Evolutionary conservation across 768 basidiomycete species (phyloP).

Genomic region (Hirschioporus abietinus): DNA sequence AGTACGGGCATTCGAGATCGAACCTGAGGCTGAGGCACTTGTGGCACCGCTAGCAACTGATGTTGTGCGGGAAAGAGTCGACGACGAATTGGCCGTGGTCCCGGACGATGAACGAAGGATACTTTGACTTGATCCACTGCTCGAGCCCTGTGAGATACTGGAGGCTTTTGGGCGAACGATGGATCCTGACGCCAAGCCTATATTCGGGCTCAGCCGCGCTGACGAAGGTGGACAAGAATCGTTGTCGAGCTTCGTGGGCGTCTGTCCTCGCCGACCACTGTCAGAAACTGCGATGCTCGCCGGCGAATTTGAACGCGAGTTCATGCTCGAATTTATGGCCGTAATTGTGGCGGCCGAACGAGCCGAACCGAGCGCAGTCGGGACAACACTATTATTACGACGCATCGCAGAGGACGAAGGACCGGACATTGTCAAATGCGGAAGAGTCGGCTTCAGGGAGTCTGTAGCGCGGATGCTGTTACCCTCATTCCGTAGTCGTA

Average conservation of each 20-base stretch:
- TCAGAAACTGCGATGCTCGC: neutral
- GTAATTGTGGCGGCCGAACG: neutral
- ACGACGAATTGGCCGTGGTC: slow-evolving; percentile 24
- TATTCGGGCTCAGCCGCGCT: neutral
- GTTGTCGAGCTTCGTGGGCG: neutral
- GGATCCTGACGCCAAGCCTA: neutral
- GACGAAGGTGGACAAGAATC: neutral
- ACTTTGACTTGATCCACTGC: slow-evolving; percentile 14
- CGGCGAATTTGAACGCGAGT: neutral
- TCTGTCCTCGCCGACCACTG: neutral
- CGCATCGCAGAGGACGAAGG: neutral
- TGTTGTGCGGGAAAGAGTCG: slow-evolving; percentile 24
- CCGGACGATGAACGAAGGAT: slow-evolving; percentile 8
- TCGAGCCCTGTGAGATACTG: slow-evolving; percentile 1
- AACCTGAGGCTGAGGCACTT: slow-evolving; percentile 7
- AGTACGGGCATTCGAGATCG: neutral
- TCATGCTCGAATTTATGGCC: neutral
- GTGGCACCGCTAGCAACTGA: slow-evolving; percentile 26
- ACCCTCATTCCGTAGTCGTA: neutral
- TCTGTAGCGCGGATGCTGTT: neutral
- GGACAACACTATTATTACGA: neutral
- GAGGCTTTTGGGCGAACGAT: neutral
- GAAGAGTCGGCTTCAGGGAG: neutral
- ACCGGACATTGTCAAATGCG: neutral
- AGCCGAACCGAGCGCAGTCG: neutral